phyloP scores from a whole-genome alignment of 495 filamentous ascomycete genomes.

The Penicillium tannophilum region DNA sequence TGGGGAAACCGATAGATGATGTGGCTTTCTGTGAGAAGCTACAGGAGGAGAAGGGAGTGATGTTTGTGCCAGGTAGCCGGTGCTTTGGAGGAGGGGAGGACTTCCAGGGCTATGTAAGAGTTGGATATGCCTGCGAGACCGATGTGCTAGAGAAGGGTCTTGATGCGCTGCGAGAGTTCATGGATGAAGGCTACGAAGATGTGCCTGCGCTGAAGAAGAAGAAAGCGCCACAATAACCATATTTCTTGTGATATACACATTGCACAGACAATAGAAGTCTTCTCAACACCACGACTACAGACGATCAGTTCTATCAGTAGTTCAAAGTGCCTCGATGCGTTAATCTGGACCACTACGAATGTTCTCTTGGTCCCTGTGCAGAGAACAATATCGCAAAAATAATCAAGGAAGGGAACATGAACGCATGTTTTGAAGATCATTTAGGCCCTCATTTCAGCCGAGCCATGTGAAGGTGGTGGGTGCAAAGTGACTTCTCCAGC shows the following conservation, averaged over 20 bases:
- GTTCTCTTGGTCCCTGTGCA: neutral
- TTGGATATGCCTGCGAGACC: slow-evolving; percentile 79
- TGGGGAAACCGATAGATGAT: slow-evolving; percentile 71
- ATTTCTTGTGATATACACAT: neutral
- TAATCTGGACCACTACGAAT: no score
- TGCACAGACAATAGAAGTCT: neutral
- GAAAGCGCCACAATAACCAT: slow-evolving; percentile 17
- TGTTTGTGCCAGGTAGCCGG: slow-evolving; percentile 73
- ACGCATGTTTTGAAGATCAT: neutral
- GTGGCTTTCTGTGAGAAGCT: slow-evolving; percentile 70
- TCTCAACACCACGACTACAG: no score
- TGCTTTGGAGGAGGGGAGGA: slow-evolving; percentile 75
- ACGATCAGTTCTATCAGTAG: no score
- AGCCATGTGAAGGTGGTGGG: neutral
- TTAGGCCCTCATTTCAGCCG: neutral
- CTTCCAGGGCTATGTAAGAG: slow-evolving; percentile 76
- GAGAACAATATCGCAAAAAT: neutral
- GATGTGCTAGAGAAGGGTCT: slow-evolving; percentile 69
- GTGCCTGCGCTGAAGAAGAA: slow-evolving; percentile 47
- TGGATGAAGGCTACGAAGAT: slow-evolving; percentile 61
- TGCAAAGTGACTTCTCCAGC: neutral
- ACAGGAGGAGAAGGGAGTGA: slow-evolving; percentile 69
- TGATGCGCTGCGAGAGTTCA: slow-evolving; percentile 60
- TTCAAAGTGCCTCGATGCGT: no score
- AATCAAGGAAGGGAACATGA: neutral